Percentiles rank a stretch among this genome's conserved stretches.
Conservation (phyloP, 208 protist genomes). For the Trypanosomatidae sp. region DNA sequence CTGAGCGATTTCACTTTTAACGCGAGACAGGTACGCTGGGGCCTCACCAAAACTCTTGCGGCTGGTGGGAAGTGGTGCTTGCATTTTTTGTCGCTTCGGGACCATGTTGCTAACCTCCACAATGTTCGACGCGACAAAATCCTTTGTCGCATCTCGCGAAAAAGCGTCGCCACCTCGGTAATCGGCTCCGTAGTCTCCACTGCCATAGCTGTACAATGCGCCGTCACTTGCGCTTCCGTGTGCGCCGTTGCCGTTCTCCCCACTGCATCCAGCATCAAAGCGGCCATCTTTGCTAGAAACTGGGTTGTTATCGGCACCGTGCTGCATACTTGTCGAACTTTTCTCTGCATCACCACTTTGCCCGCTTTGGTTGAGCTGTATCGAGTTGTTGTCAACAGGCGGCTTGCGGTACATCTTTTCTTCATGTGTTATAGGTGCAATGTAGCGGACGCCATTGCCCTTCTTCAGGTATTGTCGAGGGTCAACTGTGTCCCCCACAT, state of each 20-base stretch:
- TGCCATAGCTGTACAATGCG: background rate
- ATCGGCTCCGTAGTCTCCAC: background rate
- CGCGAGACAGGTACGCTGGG: conserved; percentile 83
- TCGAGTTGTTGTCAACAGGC: conserved; percentile 32
- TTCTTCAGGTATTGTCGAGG: conserved; percentile 75
- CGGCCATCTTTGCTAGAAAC: background rate
- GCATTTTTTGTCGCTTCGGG: conserved; percentile 65
- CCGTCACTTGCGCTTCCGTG: background rate
- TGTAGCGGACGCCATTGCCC: conserved; percentile 56
- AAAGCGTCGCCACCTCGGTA: background rate
- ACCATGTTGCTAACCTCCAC: conserved; percentile 92
- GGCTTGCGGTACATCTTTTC: conserved; percentile 72
- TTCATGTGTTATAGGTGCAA: conserved; percentile 63
- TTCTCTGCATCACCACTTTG: background rate
- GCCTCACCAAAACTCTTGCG: conserved; percentile 82
- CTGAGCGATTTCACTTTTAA: conserved; percentile 85
- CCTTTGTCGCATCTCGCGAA: conserved; percentile 38
- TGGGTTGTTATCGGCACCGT: conserved; percentile 4
- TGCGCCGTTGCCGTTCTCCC: background rate
- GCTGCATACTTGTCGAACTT: background rate
- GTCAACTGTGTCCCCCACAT: conserved; percentile 67
- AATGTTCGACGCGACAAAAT: conserved; percentile 94
- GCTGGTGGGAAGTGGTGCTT: conserved; percentile 60
- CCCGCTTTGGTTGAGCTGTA: background rate
- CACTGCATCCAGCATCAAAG: background rate